A percentile compares a stretch with the other conserved stretches of the same genome.
These are phyloP conservation scores for Phialophora tarda DNA, from an alignment of 2,329 filamentous ascomycete genomes.

Conservation along the genomic window DNA sequence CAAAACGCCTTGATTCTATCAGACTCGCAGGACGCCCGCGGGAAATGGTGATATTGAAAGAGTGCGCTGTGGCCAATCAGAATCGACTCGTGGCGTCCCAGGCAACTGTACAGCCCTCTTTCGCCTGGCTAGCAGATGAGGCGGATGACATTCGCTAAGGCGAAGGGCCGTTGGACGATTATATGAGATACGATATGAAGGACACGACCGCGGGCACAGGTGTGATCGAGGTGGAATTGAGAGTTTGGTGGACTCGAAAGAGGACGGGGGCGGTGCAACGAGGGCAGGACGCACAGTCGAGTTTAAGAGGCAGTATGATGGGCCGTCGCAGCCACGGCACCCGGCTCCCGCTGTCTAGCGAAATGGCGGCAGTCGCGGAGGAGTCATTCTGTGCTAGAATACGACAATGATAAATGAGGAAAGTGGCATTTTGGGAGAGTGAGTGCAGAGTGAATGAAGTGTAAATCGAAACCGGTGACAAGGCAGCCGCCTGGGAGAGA, in stretches of 20 bases:
- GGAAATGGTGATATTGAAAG: background rate
- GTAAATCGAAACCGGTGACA: conserved; percentile 7
- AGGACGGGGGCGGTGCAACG: conserved; percentile 2
- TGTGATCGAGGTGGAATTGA: background rate
- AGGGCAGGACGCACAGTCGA: background rate
- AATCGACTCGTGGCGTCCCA: background rate
- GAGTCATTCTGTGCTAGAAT: conserved; percentile 7
- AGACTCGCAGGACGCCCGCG: conserved; percentile 6
- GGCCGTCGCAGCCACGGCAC: background rate
- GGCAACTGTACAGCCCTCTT: conserved; percentile 2
- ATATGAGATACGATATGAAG: background rate
- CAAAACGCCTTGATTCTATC: conserved; percentile 6
- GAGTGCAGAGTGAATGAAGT: background rate
- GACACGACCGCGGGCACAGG: background rate
- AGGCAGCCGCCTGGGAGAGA: background rate
- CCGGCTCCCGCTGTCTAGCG: background rate
- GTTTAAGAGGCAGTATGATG: conserved; percentile 3
- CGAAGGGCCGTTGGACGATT: background rate
- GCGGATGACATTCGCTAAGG: conserved; percentile 6
- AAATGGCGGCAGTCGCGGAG: background rate
- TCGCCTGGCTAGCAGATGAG: conserved; percentile 2
- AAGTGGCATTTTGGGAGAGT: conserved; percentile 6
- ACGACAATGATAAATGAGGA: background rate
- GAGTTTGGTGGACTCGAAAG: conserved; percentile 9
- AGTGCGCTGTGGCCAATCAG: conserved; percentile 2